Percentiles rank a stretch among this genome's conserved stretches.
These are phyloP conservation scores for Aphanocladium album DNA, from an alignment of 2,329 filamentous ascomycete genomes.

Conservation along the genomic window DNA sequence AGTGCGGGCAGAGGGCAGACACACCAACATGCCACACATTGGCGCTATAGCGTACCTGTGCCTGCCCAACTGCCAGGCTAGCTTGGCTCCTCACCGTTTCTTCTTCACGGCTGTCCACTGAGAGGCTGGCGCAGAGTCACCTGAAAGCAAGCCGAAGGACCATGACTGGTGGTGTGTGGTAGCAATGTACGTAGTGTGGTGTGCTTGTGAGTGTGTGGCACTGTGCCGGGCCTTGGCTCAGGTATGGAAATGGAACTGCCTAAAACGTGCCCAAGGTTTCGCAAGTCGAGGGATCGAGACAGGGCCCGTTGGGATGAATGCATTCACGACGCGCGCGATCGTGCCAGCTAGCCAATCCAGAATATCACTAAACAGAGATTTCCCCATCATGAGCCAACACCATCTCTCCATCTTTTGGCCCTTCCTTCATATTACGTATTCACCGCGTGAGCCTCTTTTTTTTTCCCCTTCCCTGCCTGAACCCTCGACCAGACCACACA, in stretches of 20 bases:
- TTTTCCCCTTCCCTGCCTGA: background rate
- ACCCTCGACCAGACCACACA: conserved; percentile 6
- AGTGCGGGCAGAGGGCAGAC: background rate
- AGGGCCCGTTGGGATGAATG: background rate
- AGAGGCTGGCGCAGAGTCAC: conserved; percentile 1
- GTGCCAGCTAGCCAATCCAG: background rate
- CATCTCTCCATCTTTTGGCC: background rate
- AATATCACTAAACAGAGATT: no score
- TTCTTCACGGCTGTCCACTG: background rate
- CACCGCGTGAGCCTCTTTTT: no score
- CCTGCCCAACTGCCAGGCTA: background rate
- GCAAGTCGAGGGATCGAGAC: conserved; percentile 7
- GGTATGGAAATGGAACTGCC: conserved; percentile 7
- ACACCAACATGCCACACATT: background rate
- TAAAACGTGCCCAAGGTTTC: conserved; percentile 13
- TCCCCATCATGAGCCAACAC: no score
- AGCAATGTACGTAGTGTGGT: background rate
- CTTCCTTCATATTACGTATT: no score
- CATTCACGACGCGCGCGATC: background rate
- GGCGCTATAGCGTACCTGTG: no score
- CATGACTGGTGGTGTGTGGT: no score
- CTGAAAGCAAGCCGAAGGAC: conserved; percentile 5
- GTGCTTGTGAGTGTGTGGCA: background rate
- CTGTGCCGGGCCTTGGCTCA: background rate
- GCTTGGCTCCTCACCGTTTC: background rate